Base-by-base conservation (phyloP, 257 asterid genomes). In the Parsonsia alboflavescens region DNA sequence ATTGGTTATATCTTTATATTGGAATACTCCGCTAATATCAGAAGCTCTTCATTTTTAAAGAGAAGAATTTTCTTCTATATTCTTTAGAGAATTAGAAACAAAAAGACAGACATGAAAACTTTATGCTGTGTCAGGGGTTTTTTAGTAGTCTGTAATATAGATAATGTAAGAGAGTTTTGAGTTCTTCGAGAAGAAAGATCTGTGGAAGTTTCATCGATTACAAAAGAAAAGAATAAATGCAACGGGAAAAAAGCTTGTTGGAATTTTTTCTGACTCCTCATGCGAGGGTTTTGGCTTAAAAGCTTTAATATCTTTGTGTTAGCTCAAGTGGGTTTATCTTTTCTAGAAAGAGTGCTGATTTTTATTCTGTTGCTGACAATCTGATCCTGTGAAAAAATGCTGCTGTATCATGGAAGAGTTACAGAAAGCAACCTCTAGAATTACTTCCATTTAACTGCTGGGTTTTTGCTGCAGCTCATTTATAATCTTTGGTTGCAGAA, bases 401-500 rank as follows among this genome's bases (percentile, higher is more conserved):
- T 36, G 9, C 10, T 10, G 10, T 24, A 2, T 57, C 1, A 22
- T 2, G 24, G 48, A 33, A 63, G 42, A 36, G 36, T 36, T 63
- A 10, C n/a, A 28, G 33, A n/a, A 67, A 4, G 19, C 52, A 10
- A 33, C 17, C 41, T 42, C 72, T 22, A 44, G 33, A 48, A 45
- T 45, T 42, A 39, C 30, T 62, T 62, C 46, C 68, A 30, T 3
- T 1, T 15, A 0, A 26, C 8, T 42, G 0, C 53, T 22, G 12
- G 22, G 33, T 16, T 41, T 5, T 33, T 33, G 39, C 39, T 33
- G 39, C 39, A 33, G 39, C 39, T 54, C 36, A 30, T 4, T 45
- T 11, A 33, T 63, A 5, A 64, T 7, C 7, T 65, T 39, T 65
- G 3, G 17, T 36, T 64, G 81, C 96, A 93, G 97, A 93, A 93